Percentiles rank a stretch among this genome's conserved stretches.
Evolutionary conservation across 352 stramenopile genomes (phyloP).

Genomic region (Blastocystis sp.): DNA sequence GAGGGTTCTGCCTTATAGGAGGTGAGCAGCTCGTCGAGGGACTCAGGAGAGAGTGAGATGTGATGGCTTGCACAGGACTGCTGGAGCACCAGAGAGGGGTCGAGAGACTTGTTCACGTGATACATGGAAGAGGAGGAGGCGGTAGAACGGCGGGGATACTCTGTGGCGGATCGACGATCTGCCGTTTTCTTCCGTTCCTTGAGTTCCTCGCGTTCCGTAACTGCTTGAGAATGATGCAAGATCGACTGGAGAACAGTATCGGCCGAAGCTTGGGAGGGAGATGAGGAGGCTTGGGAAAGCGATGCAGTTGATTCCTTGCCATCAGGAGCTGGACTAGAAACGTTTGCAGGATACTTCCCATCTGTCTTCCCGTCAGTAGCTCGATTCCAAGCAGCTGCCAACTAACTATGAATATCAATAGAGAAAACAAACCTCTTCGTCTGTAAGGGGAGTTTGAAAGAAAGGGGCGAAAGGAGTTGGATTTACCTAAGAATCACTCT

Average conservation of each 20-base stretch:
- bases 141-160: neutral
- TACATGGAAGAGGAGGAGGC: neutral
- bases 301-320: neutral
- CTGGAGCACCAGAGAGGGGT: neutral
- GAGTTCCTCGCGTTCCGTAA: neutral
- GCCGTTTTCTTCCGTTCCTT: neutral
- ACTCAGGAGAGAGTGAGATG: neutral
- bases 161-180: too few species aligned
- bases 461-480: neutral
- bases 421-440: neutral
- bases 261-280: neutral
- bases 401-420: too few species aligned
- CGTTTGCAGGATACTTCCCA: too few species aligned
- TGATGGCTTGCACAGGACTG: neutral
- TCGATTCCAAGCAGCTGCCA: too few species aligned
- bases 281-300: neutral
- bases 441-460: neutral
- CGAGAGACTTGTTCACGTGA: neutral
- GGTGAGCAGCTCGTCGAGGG: neutral
- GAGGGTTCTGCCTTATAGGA: neutral
- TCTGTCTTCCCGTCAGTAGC: too few species aligned
- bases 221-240: neutral
- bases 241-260: neutral
- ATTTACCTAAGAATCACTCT: neutral
- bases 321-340: too few species aligned